Conservation (phyloP, 2,329 filamentous ascomycete species). For the Cytospora paraplurivora region DNA sequence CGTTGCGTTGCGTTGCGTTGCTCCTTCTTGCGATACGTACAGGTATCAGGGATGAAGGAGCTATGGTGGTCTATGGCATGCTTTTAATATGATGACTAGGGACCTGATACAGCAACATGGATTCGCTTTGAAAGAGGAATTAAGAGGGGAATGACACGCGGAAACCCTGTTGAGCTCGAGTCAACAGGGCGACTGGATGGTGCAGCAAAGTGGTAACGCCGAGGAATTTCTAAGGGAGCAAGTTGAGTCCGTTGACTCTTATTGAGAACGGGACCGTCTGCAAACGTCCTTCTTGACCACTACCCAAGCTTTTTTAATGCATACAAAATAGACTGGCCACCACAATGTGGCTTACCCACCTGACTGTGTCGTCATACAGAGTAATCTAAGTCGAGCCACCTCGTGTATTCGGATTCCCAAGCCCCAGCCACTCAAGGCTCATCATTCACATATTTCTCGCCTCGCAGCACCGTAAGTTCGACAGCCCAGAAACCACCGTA, state of each 20-base stretch:
- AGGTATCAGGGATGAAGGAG: neutral
- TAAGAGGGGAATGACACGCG: neutral
- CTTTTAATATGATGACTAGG: neutral
- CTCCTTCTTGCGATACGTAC: neutral
- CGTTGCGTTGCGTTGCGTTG: neutral
- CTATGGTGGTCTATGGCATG: neutral
- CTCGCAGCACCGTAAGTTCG: conserved; percentile 25
- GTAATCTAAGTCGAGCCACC: neutral
- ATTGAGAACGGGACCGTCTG: neutral
- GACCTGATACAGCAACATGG: neutral
- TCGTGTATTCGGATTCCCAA: neutral
- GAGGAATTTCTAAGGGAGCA: neutral
- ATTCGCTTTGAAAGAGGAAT: conserved; percentile 2
- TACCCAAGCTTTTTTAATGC: neutral
- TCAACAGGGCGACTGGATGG: too few relatives aligned
- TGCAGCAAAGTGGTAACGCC: neutral
- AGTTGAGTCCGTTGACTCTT: neutral
- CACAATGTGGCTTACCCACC: neutral
- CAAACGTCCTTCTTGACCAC: neutral
- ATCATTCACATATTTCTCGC: neutral
- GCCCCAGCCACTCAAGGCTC: neutral
- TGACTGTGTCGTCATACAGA: neutral
- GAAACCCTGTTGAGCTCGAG: too few relatives aligned
- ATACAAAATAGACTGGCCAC: neutral
- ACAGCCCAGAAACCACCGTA: conserved; percentile 26